Evolutionary conservation across 257 asterid species (phyloP).

Genomic region (Cruciata laevipes): DNA sequence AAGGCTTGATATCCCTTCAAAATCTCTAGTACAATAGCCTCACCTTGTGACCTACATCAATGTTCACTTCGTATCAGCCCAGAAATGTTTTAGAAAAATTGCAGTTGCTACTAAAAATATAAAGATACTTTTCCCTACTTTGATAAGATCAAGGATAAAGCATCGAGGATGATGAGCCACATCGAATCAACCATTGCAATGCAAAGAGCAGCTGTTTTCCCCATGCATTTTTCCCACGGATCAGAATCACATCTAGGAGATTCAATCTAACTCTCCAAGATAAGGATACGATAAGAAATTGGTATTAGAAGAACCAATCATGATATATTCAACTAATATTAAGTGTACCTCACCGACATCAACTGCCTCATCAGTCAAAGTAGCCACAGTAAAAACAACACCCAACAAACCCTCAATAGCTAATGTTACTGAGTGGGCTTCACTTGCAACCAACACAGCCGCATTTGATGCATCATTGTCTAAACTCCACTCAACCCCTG

Average conservation of each 20-base stretch:
- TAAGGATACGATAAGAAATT: slow-evolving; percentile 23
- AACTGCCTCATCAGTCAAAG: slow-evolving; percentile 95
- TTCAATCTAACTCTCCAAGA: slow-evolving; percentile 64
- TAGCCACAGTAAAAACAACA: slow-evolving; percentile 91
- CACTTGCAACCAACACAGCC: slow-evolving; percentile 95
- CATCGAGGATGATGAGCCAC: slow-evolving; percentile 93
- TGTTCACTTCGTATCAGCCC: slow-evolving; percentile 21
- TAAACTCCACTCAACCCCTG: slow-evolving; percentile 99
- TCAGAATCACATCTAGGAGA: slow-evolving; percentile 83
- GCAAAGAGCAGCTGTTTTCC: slow-evolving; percentile 75
- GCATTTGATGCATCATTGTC: slow-evolving; percentile 96
- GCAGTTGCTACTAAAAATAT: slow-evolving; percentile 10
- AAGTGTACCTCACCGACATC: slow-evolving; percentile 85
- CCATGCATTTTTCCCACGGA: slow-evolving; percentile 52
- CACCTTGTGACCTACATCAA: slow-evolving; percentile 82
- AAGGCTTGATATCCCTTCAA: slow-evolving; percentile 98
- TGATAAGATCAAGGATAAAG: slow-evolving; percentile 78
- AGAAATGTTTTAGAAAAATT: not conserved
- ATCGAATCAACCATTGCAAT: slow-evolving; percentile 79
- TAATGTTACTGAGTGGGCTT: slow-evolving; percentile 93
- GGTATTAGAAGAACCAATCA: slow-evolving; percentile 12
- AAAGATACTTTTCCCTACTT: slow-evolving; percentile 46
- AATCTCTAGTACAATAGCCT: slow-evolving; percentile 95
- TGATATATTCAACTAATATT: slow-evolving; percentile 3
- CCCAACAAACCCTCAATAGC: slow-evolving; percentile 97